A percentile compares a stretch with the other conserved stretches of the same genome.
These are phyloP conservation scores for Gamsiella multidivaricata DNA, from an alignment of 192 early-diverging fungal species.

Conservation along the genomic window DNA sequence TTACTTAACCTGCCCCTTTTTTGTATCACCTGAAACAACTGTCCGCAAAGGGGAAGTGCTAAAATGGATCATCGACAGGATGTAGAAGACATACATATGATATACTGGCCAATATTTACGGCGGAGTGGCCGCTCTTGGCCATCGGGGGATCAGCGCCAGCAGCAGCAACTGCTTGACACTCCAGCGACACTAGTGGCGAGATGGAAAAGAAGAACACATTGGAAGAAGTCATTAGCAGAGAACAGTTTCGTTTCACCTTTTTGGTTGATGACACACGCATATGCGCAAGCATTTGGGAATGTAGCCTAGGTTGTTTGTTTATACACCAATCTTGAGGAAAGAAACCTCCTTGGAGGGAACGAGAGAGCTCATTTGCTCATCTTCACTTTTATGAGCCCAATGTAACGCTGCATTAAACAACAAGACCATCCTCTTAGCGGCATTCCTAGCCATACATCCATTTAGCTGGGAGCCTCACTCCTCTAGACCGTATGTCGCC, in stretches of 20 bases:
- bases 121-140: conserved; percentile 58
- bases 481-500: too few relatives aligned
- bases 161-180: conserved; percentile 29
- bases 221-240: too few relatives aligned
- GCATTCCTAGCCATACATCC: background rate
- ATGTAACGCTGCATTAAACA: background rate
- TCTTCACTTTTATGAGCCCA: conserved; percentile 4
- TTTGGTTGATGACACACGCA: too few relatives aligned
- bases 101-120: conserved; percentile 57
- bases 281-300: too few relatives aligned
- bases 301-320: too few relatives aligned
- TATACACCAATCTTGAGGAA: too few relatives aligned
- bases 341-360: too few relatives aligned
- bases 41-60: too few relatives aligned
- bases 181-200: conserved; percentile 31
- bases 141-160: conserved; percentile 57
- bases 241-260: background rate
- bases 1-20: background rate
- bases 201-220: background rate
- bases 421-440: background rate
- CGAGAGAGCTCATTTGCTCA: background rate
- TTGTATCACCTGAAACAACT: background rate
- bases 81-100: too few relatives aligned
- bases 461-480: too few relatives aligned
- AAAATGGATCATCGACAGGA: too few relatives aligned